Evolutionary conservation across 176 grass and related monocot species (phyloP).

Genomic region (bread wheat (Triticum aestivum)): DNA sequence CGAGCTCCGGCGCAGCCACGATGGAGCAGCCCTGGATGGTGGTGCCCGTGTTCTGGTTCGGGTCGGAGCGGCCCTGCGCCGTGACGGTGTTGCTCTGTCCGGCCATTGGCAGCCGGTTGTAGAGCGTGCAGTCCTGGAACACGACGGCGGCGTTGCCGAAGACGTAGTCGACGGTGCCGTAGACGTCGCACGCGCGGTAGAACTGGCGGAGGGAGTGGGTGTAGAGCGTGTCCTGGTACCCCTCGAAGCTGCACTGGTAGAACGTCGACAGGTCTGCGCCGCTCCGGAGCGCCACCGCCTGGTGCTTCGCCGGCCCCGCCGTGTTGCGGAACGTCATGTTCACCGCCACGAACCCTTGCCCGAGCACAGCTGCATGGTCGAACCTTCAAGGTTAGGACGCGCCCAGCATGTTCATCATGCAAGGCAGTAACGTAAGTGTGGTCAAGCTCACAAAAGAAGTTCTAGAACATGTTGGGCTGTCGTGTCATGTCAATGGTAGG

Average conservation of each 20-base stretch:
- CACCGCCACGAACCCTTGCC: slow-evolving; percentile 77
- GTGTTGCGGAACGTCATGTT: slow-evolving; percentile 97
- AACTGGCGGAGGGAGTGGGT: slow-evolving; percentile 88
- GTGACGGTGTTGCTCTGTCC: slow-evolving; percentile 93
- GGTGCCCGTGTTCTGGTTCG: slow-evolving; percentile 93
- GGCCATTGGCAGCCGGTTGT: slow-evolving; percentile 55
- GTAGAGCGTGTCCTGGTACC: slow-evolving; percentile 97
- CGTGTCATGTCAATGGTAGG: slow-evolving; percentile 4
- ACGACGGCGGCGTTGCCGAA: slow-evolving; percentile 92
- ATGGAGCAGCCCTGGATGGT: slow-evolving; percentile 65
- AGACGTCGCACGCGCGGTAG: slow-evolving; percentile 89
- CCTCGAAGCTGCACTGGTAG: slow-evolving; percentile 97
- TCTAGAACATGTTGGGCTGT: background rate
- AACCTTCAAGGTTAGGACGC: background rate
- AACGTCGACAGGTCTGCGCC: slow-evolving; percentile 74
- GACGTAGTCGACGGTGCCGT: slow-evolving; percentile 95
- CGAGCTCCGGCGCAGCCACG: slow-evolving; percentile 61
- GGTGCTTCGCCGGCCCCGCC: slow-evolving; percentile 68
- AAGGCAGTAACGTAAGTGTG: background rate
- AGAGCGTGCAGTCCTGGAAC: slow-evolving; percentile 77
- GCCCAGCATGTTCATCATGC: background rate
- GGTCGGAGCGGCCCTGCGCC: slow-evolving; percentile 84
- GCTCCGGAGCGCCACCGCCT: slow-evolving; percentile 78
- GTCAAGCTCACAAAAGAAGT: background rate
- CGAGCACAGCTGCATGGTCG: slow-evolving; percentile 63